Conservation (phyloP, 805 yeast species). For the Teunomyces tritomae region DNA sequence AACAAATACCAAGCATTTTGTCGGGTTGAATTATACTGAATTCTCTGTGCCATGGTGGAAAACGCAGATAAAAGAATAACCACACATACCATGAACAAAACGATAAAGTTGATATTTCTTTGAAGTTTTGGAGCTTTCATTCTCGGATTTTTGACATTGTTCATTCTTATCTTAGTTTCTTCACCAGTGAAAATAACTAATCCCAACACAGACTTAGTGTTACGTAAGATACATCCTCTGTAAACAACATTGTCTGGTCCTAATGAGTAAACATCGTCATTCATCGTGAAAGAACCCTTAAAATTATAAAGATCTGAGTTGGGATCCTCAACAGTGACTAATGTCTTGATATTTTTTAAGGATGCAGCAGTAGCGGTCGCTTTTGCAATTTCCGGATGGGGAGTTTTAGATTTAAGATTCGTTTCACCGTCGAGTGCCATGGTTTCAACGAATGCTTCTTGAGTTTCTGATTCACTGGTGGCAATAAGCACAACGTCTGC, state of each 20-base stretch:
- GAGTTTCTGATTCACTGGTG: slow-evolving; percentile 57
- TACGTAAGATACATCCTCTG: slow-evolving; percentile 86
- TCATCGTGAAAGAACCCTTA: slow-evolving; percentile 66
- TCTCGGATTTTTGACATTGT: slow-evolving; percentile 85
- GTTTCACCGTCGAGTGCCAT: slow-evolving; percentile 99
- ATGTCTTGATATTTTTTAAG: slow-evolving; percentile 48
- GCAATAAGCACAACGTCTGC: slow-evolving; percentile 81
- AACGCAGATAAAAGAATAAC: slow-evolving; percentile 74
- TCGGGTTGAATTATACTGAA: slow-evolving; percentile 42
- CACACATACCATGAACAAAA: slow-evolving; percentile 80
- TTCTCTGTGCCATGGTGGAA: slow-evolving; percentile 74
- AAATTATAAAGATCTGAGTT: slow-evolving; percentile 87
- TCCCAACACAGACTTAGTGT: slow-evolving; percentile 73
- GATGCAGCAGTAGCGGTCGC: slow-evolving; percentile 48
- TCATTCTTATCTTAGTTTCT: slow-evolving; percentile 94
- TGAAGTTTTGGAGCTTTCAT: slow-evolving; percentile 93
- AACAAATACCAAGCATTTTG: slow-evolving; percentile 68
- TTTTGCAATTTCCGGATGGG: slow-evolving; percentile 62
- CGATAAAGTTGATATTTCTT: slow-evolving; percentile 75
- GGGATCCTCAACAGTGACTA: slow-evolving; percentile 82
- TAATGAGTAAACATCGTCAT: slow-evolving; percentile 49
- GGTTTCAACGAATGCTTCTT: slow-evolving; percentile 78
- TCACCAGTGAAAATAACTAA: slow-evolving; percentile 91
- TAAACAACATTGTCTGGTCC: slow-evolving; percentile 82
- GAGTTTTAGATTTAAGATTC: slow-evolving; percentile 71